Base-by-base conservation (phyloP, 1,139 yeast genomes). In the Candida sp. region DNA sequence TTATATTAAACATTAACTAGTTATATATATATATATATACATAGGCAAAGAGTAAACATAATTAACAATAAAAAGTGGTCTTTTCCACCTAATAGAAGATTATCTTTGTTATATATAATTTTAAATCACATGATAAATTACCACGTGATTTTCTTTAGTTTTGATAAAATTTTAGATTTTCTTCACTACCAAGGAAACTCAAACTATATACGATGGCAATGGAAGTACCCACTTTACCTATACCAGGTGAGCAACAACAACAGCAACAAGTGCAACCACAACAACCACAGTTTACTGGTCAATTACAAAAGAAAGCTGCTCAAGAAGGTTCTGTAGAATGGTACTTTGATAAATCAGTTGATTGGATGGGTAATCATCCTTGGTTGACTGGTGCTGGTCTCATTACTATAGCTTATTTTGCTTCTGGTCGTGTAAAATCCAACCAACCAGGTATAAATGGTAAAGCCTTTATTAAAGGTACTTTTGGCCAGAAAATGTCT, bases 401-500 rank as follows among this genome's bases (percentile, higher is more conserved):
- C 0, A 77, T 86, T 49, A 80, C 85, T 6, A 67, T 80, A 4
- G 80, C 82, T 1, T 86, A 85, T 57, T 71, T 80, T 46, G 77
- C 79, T 12, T 85, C 91, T 5, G 91, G 95, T 3, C 64, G 81
- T 33, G 76, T 85, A 63, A 86, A 84, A 62, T 75, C 82, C 39
- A 79, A 79, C 44, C 86, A 81, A 47, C 86, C 95, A 6, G 88
- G 91, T 33, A 71, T 84, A 39, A 80, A 82, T 46, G 87, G 88
- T 27, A 80, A 82, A 53, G 84, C 87, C 23, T 87, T 84, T 58
- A 68, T 75, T 58, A 87, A 84, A 58, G 99, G 99, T 44, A 88
- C 96, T 1, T 93, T 93, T 64, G 97, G 90, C 35, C 64, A 79
- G 23, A 91, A 93, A 64, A 93, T 93, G 98, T 77, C 79, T 45